Evolutionary conservation across 2,329 filamentous ascomycete species (phyloP).

Genomic region (Trichoderma simmonsii): DNA sequence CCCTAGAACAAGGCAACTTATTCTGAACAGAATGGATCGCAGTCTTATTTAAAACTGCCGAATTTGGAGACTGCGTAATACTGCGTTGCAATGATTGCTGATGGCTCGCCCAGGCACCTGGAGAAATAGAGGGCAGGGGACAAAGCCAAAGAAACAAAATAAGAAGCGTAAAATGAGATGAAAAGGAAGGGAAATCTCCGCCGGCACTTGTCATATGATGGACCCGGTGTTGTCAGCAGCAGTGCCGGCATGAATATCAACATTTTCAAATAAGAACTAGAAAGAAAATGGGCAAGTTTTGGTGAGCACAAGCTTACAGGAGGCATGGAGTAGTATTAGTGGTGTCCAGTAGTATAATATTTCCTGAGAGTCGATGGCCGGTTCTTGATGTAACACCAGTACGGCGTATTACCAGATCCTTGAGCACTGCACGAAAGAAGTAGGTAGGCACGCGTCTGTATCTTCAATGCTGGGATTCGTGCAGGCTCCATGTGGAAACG

Average conservation of each 20-base stretch:
- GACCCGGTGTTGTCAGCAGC: background rate
- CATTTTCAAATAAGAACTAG: background rate
- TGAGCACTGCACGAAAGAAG: background rate
- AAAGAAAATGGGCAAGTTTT: background rate
- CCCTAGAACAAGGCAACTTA: background rate
- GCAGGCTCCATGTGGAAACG: background rate
- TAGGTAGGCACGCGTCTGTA: background rate
- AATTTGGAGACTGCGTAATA: background rate
- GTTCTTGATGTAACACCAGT: background rate
- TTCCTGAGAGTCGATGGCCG: background rate
- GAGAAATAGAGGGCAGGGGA: background rate
- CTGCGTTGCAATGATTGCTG: background rate
- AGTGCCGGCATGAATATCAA: background rate
- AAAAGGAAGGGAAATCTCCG: background rate
- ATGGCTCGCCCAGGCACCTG: too few species aligned
- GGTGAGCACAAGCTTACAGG: background rate
- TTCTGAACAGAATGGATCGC: background rate
- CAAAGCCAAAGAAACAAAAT: background rate
- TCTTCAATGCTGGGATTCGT: background rate
- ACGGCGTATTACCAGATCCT: background rate
- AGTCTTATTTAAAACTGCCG: background rate
- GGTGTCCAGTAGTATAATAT: background rate
- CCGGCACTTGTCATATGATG: background rate
- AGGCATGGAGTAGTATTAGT: background rate
- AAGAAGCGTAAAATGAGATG: background rate